Conservation (phyloP, 176 grass and related monocot genomes). For the Cenchrus americanus region DNA sequence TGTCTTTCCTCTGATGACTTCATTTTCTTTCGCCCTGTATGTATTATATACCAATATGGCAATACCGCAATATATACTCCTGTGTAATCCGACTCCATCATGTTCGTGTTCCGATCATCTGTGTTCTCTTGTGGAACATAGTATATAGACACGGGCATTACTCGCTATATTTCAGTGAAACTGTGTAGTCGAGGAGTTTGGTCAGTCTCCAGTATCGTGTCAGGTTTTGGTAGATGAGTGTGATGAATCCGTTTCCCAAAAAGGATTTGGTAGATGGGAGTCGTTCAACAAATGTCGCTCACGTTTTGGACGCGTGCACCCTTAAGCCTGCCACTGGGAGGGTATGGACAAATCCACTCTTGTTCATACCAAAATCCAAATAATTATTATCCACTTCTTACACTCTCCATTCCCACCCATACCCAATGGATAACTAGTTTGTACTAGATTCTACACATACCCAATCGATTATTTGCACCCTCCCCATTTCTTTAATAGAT, state of each 20-base stretch:
- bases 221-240: conserved; percentile 16
- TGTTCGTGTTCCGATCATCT: background rate
- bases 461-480: no score
- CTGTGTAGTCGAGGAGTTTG: background rate
- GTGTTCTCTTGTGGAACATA: background rate
- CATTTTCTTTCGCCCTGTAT: background rate
- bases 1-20: background rate
- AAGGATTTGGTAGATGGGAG: background rate
- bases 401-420: no score
- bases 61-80: background rate
- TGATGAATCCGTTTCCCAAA: background rate
- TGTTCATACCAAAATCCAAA: no score
- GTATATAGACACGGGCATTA: background rate
- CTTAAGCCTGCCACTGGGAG: no score
- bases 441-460: no score
- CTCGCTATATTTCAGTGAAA: background rate
- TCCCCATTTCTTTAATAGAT: no score
- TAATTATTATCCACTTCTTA: no score
- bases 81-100: background rate
- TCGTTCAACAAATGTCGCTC: conserved; percentile 24
- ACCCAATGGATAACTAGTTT: no score
- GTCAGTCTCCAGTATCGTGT: background rate
- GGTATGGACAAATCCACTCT: no score
- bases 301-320: conserved; percentile 2
- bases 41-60: no score